phyloP scores from a whole-genome alignment of 768 basidiomycete genomes.

The Suillus spraguei region DNA sequence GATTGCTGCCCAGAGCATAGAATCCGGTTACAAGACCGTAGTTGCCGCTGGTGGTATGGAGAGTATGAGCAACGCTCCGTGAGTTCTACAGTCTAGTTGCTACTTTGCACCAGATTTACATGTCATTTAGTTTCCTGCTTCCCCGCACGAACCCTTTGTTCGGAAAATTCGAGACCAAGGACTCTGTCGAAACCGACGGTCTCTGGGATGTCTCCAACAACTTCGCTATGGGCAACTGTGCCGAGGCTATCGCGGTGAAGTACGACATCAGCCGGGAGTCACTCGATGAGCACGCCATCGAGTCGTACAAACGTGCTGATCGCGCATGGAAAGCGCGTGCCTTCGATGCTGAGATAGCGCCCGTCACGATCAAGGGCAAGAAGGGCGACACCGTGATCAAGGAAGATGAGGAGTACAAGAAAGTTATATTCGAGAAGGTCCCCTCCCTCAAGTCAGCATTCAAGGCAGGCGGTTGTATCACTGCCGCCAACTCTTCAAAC shows the following conservation, averaged over 20 bases:
- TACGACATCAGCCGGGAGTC: constrained; percentile 82
- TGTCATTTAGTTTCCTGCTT: constrained; percentile 82
- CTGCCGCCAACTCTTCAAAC: constrained; percentile 94
- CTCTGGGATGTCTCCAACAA: constrained; percentile 98
- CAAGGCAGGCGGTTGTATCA: constrained; percentile 87
- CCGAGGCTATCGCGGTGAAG: constrained; percentile 82
- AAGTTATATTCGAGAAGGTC: constrained; percentile 93
- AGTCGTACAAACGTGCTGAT: constrained; percentile 93
- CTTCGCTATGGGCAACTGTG: constrained; percentile 98
- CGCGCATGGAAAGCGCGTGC: constrained; percentile 88
- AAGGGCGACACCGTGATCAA: constrained; percentile 88
- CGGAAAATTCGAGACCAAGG: constrained; percentile 86
- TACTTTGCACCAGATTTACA: no score
- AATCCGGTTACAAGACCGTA: constrained; percentile 80
- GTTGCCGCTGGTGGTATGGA: constrained; percentile 98
- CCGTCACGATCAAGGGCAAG: constrained; percentile 89
- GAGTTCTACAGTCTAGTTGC: no score
- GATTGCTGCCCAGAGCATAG: constrained; percentile 89
- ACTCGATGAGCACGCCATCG: constrained; percentile 89
- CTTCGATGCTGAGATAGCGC: constrained; percentile 87
- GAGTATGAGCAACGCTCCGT: constrained; percentile 99
- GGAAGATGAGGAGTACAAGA: constrained; percentile 99
- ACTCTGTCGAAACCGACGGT: constrained; percentile 90
- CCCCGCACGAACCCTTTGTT: constrained; percentile 82
- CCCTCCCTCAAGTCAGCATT: constrained; percentile 88